Conservation (phyloP, 2,329 filamentous ascomycete species). For the Calonectria hongkongensis region DNA sequence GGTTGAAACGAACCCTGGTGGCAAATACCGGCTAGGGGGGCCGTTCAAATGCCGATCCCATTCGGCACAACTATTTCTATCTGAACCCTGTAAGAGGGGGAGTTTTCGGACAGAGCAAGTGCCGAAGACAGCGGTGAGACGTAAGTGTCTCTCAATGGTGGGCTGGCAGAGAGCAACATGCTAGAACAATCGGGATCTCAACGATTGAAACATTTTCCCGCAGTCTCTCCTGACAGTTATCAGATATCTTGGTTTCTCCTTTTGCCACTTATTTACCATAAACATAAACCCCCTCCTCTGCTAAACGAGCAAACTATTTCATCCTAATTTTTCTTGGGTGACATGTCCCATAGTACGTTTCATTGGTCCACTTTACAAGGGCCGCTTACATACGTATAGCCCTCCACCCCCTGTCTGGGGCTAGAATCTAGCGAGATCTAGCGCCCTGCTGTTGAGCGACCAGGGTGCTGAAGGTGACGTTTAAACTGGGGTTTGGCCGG, state of each 20-base stretch:
- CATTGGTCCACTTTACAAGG: slow-evolving; percentile 4
- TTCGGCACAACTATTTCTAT: not conserved
- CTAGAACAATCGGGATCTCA: not conserved
- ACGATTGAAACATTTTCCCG: not conserved
- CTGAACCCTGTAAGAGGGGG: not conserved
- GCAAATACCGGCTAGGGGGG: slow-evolving; percentile 5
- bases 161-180: no score
- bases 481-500: not conserved
- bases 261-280: no score
- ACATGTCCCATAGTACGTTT: not conserved
- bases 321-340: not conserved
- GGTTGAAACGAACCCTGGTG: slow-evolving; percentile 2
- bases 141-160: not conserved
- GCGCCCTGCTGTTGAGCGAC: not conserved
- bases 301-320: not conserved
- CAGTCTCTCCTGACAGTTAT: no score
- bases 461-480: slow-evolving; percentile 15
- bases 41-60: slow-evolving; percentile 19
- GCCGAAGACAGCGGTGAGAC: slow-evolving; percentile 8
- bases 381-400: not conserved
- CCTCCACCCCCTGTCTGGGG: not conserved
- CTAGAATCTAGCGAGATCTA: not conserved
- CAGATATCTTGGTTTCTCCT: no score
- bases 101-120: not conserved
- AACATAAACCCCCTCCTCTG: not conserved